These are phyloP conservation scores for Oenanthe sinensis DNA, from an alignment of 129 eudicot species.

Conservation along the genomic window DNA sequence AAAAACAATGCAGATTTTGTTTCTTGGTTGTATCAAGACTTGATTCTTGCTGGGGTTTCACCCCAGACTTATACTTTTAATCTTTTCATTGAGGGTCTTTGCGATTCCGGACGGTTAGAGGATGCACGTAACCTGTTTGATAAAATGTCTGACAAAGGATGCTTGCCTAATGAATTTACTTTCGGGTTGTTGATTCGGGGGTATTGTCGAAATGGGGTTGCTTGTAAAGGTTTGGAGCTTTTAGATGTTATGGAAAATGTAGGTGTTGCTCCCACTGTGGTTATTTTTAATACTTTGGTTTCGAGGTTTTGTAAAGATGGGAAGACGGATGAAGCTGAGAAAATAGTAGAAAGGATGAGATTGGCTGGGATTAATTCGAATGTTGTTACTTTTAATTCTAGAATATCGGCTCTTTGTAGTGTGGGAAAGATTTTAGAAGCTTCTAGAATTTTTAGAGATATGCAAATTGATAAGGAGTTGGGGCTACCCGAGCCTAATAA, in stretches of 20 bases:
- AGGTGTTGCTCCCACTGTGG: slow-evolving; percentile 40
- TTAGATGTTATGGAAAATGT: slow-evolving; percentile 50
- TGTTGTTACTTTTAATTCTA: slow-evolving; percentile 80
- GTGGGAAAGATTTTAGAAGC: slow-evolving; percentile 76
- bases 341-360: slow-evolving; percentile 69
- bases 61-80: slow-evolving; percentile 68
- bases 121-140: slow-evolving; percentile 80
- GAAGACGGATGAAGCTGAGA: slow-evolving; percentile 66
- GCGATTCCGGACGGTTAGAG: slow-evolving; percentile 67
- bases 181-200: slow-evolving; percentile 82
- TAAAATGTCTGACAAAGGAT: slow-evolving; percentile 76
- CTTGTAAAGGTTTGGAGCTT: slow-evolving; percentile 42
- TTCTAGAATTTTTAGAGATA: slow-evolving; percentile 77
- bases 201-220: slow-evolving; percentile 53
- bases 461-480: slow-evolving; percentile 63
- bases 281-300: slow-evolving; percentile 72
- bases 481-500: slow-evolving; percentile 70
- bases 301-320: slow-evolving; percentile 68
- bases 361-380: slow-evolving; percentile 59
- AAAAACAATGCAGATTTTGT: slow-evolving; percentile 25
- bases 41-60: slow-evolving; percentile 47
- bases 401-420: slow-evolving; percentile 74
- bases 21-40: slow-evolving; percentile 52
- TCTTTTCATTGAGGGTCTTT: slow-evolving; percentile 54
- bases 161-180: slow-evolving; percentile 73